Conservation (phyloP, 176 grass and related monocot species). For the Avena atlantica region DNA sequence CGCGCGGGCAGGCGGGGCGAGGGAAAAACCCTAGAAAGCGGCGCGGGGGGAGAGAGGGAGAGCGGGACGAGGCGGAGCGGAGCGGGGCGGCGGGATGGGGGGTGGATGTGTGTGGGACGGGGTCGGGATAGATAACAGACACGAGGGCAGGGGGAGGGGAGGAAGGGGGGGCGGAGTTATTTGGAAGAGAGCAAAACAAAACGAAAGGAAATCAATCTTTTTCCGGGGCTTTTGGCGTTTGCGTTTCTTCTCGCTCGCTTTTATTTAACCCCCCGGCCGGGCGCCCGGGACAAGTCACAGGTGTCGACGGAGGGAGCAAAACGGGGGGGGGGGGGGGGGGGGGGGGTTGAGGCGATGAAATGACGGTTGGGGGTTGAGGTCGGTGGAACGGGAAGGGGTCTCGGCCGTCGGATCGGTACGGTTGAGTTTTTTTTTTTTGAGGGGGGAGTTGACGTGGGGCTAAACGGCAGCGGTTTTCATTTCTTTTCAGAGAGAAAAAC, state of each 20-base stretch:
- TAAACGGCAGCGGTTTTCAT: not conserved
- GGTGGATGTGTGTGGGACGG: not conserved
- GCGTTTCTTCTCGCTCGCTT: slow-evolving; percentile 17
- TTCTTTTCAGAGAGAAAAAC: too few relatives aligned
- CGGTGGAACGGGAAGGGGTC: not conserved
- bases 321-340: not conserved
- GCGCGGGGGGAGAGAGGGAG: slow-evolving; percentile 6
- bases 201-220: slow-evolving; percentile 20
- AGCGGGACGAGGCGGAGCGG: not conserved
- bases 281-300: not conserved
- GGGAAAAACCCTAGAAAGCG: slow-evolving; percentile 59
- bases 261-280: slow-evolving; percentile 40
- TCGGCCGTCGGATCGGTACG: not conserved
- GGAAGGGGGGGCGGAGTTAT: not conserved
- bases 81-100: not conserved
- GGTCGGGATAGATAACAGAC: slow-evolving; percentile 48
- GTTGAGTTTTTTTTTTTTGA: too few relatives aligned
- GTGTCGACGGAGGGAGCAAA: not conserved
- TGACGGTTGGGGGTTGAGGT: not conserved
- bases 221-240: slow-evolving; percentile 29
- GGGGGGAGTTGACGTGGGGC: not conserved
- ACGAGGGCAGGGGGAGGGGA: not conserved
- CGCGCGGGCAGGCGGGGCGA: not conserved
- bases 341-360: not conserved
- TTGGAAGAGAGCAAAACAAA: slow-evolving; percentile 8